Evolutionary conservation across 345 rosid genomes (phyloP).

Genomic region (Moricandia arvensis): DNA sequence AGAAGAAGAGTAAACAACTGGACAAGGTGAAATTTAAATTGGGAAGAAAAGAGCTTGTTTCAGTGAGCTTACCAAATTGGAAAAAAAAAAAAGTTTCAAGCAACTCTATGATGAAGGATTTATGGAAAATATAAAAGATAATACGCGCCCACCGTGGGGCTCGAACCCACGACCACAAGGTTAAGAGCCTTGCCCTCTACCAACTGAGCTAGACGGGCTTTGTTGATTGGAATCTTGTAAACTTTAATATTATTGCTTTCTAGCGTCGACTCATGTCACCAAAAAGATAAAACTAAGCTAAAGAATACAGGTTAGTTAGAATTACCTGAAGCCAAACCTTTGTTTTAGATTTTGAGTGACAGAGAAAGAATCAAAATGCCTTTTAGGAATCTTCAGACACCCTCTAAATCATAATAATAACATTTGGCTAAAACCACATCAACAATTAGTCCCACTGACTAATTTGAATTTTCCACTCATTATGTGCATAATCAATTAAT

Average conservation of each 20-base stretch:
- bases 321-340: neutral
- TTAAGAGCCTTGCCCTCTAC: conserved; percentile 59
- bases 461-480: neutral
- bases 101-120: no score
- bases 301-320: neutral
- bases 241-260: no score
- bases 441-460: neutral
- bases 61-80: no score
- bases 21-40: neutral
- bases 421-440: neutral
- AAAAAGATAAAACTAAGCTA: neutral
- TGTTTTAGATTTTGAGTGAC: neutral
- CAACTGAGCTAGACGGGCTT: no score
- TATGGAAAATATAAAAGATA: no score
- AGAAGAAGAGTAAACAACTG: conserved; percentile 9
- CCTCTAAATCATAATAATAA: neutral
- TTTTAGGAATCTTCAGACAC: neutral
- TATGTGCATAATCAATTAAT: neutral
- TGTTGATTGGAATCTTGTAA: no score
- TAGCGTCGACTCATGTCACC: no score
- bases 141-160: neutral
- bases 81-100: no score
- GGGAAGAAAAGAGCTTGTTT: no score
- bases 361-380: neutral
- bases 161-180: conserved; percentile 44